Base-by-base conservation (phyloP, 805 yeast genomes). In the Metschnikowia corniflorae region DNA sequence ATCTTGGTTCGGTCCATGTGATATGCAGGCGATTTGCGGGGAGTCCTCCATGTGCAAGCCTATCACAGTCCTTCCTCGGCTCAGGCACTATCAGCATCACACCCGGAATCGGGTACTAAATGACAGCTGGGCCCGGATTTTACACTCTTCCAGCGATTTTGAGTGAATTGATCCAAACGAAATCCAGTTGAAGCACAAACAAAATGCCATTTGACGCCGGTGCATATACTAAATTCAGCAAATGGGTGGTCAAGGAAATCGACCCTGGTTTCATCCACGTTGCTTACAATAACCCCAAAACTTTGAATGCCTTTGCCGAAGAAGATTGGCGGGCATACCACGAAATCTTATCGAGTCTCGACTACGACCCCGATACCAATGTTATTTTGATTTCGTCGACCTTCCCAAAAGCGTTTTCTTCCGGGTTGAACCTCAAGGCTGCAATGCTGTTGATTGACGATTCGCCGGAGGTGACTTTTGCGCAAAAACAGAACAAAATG, bases 401-500 rank as follows among this genome's bases (percentile, higher is more conserved):
- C 0, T 62, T 54, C 2, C 82, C 82, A 7, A 59, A 59, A 16
- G 68, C 80, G 2, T 80, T 85, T 50, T 65, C 79, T 18, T 67
- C 86, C 4, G 94, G 94, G 0, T 65, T 84, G 44, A 82, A 85
- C 53, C 54, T 84, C 50, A 68, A 69, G 44, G 58, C 53, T 5
- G 50, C 44, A 2, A 24, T 39, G 33, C 36, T 31, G 23, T n/a
- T 46, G 16, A 20, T 44, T 20, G 31, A 31, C 9, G 39, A 34
- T 14, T 32, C 32, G 8, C 42, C 31, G 7, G 39, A 42, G 10
- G 30, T 37, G 42, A 17, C 47, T 6, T 44, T 28, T 23, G 34
- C 49, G 6, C 48, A 42, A 7, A 65, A 33, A 35, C 57, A 37
- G 40, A 64, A 39, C 35, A 46, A 31, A 44, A 62, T 63, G 31